Evolutionary conservation across 2,329 filamentous ascomycete species (phyloP), one percentile per base, ranked within the genome.

Genomic region (Xylaria arbuscula): DNA sequence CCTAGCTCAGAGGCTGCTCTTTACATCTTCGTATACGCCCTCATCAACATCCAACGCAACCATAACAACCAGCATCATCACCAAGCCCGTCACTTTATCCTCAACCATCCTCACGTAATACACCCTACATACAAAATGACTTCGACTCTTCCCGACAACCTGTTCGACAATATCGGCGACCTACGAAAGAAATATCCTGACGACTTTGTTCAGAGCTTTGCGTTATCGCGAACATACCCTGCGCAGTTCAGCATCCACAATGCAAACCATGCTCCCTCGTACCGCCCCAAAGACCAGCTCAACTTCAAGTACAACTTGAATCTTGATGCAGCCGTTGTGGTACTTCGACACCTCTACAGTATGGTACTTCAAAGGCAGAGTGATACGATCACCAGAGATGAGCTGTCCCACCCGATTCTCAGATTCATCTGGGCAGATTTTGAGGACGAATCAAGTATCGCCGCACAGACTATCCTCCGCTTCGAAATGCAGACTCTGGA

Each of bases 271-370:
- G 58, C 47, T 17, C 58, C 58, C 24, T 51, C 58, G 15, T 62
- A 62, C 15, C 36, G 15, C 19, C 40, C 22, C 8, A 13, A 17
- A 11, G n/a, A n/a, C n/a, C n/a, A n/a, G n/a, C 45, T 7, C 13
- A 47, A 51, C 13, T 47, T 57, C 32, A 51, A 19, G 10, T 58
- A 51, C 28, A 58, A 64, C 15, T 13, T 13, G 9, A 55, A 54
- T 22, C 47, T 64, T 11, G 53, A 64, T 9, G 61, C 61, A 3
- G 51, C 54, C 2, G 24, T 57, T 10, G 53, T 64, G 3, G 15
- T 64, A 17, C 40, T 64, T 11, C 61, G 61, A n/a, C 53, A 64
- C 61, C 53, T 64, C 13, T 40, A 64, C 28, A 50, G 42, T 53
- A 28, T 50, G 17, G n/a, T 64, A 8, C 22, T 8, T 24, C 61